A percentile compares a stretch with the other conserved stretches of the same genome.
Conservation (phyloP, 179 eudicot species). For the Sideroxylon spinosum region DNA sequence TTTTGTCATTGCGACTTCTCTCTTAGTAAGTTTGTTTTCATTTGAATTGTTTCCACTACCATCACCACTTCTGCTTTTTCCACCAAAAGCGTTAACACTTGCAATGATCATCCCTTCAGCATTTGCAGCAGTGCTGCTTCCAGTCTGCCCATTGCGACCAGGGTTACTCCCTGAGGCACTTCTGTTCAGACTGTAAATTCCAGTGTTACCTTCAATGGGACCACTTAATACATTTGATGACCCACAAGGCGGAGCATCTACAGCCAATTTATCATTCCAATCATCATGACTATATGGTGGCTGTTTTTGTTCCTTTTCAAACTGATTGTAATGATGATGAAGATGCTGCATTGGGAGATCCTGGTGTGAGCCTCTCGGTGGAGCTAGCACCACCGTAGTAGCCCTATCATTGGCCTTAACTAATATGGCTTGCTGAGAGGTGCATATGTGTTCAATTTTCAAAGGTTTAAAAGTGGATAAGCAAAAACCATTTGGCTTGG, state of each 20-base stretch:
- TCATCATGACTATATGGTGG: slow-evolving; percentile 24
- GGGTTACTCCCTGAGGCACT: slow-evolving; percentile 54
- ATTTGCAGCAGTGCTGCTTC: slow-evolving; percentile 39
- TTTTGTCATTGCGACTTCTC: slow-evolving; percentile 59
- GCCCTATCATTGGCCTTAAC: slow-evolving; percentile 18
- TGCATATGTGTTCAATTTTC: slow-evolving; percentile 18
- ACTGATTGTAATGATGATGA: slow-evolving; percentile 24
- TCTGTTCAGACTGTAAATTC: slow-evolving; percentile 36
- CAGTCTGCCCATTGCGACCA: slow-evolving; percentile 47
- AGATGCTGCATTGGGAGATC: slow-evolving; percentile 28
- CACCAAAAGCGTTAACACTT: slow-evolving; percentile 26
- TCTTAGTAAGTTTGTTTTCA: slow-evolving; percentile 38
- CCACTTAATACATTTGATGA: slow-evolving; percentile 32
- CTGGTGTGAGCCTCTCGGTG: slow-evolving; percentile 17
- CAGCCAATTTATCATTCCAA: slow-evolving; percentile 26
- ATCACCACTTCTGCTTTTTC: slow-evolving; percentile 39
- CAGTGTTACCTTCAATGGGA: slow-evolving; percentile 25
- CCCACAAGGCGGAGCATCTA: slow-evolving; percentile 34
- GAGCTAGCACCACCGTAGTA: not conserved
- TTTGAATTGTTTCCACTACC: slow-evolving; percentile 39
- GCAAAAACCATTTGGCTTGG: slow-evolving; percentile 20
- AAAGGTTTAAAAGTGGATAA: slow-evolving; percentile 23
- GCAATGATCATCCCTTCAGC: slow-evolving; percentile 28
- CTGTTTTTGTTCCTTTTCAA: slow-evolving; percentile 20
- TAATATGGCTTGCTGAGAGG: slow-evolving; percentile 15